phyloP scores from a whole-genome alignment of 345 rosid species.

The Ceriops tagal region DNA sequence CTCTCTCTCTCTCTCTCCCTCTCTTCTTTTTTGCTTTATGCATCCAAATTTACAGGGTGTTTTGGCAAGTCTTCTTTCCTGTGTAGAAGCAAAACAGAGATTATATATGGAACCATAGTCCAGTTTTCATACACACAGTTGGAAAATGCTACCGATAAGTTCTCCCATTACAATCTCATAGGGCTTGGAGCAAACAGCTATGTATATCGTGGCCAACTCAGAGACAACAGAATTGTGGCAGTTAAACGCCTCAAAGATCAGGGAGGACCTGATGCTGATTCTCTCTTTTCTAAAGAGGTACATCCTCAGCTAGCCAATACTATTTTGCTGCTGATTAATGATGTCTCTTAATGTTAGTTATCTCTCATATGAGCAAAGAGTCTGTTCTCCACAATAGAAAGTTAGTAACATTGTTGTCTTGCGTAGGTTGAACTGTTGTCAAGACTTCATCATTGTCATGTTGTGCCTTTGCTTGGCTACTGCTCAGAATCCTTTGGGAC shows the following conservation, averaged over 20 bases:
- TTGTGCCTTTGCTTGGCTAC: constrained; percentile 88
- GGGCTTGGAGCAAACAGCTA: constrained; percentile 90
- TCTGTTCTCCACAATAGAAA: neutral
- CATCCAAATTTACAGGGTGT: constrained; percentile 49
- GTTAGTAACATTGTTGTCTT: constrained; percentile 17
- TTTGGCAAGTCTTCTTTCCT: constrained; percentile 48
- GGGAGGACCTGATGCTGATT: constrained; percentile 61
- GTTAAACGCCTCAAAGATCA: constrained; percentile 69
- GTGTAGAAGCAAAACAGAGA: constrained; percentile 48
- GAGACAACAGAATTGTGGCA: constrained; percentile 75
- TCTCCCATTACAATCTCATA: constrained; percentile 62
- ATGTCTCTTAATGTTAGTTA: neutral
- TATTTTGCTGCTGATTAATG: neutral
- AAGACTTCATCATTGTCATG: constrained; percentile 90
- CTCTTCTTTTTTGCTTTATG: too few species aligned
- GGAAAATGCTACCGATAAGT: constrained; percentile 72
- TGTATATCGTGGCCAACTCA: constrained; percentile 81
- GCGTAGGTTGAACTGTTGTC: constrained; percentile 74
- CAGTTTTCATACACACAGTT: constrained; percentile 66
- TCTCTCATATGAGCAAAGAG: neutral
- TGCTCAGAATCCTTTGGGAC: constrained; percentile 77
- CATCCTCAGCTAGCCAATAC: constrained; percentile 10
- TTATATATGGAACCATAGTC: constrained; percentile 47
- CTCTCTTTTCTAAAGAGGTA: constrained; percentile 73
- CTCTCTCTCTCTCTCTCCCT: too few species aligned